Conservation (phyloP, 441 rosid species). For the Sinapis alba region DNA sequence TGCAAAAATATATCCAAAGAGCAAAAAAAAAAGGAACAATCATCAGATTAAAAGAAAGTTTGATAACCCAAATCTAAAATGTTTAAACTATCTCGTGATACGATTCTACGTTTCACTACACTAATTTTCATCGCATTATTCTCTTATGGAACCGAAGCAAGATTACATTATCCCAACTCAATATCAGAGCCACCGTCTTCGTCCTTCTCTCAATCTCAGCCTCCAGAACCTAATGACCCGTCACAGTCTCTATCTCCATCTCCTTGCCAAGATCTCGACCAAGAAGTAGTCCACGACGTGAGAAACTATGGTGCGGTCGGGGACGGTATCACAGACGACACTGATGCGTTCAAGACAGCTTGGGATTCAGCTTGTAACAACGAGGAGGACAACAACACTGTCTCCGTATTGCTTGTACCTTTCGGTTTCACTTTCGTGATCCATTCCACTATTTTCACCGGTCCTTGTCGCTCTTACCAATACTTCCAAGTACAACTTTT, state of each 20-base stretch:
- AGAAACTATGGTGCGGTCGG: constrained; percentile 76
- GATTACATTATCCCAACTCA: constrained; percentile 40
- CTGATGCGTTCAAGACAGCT: constrained; percentile 73
- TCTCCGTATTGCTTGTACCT: constrained; percentile 59
- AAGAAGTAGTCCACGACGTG: constrained; percentile 49
- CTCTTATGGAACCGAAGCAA: constrained; percentile 36
- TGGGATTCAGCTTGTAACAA: constrained; percentile 80
- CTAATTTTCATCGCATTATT: constrained; percentile 30
- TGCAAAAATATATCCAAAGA: neutral
- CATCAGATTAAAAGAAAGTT: neutral
- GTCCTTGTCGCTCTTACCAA: constrained; percentile 75
- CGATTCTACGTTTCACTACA: constrained; percentile 15
- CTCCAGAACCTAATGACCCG: constrained; percentile 33
- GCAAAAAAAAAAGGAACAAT: neutral
- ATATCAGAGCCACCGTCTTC: constrained; percentile 41
- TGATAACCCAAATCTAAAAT: constrained; percentile 31
- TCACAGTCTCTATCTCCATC: constrained; percentile 42
- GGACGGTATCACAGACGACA: constrained; percentile 75
- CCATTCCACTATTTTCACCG: constrained; percentile 82
- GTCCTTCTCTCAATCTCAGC: constrained; percentile 23
- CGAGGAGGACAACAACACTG: constrained; percentile 39
- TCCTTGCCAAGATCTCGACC: constrained; percentile 40
- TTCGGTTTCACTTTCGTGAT: constrained; percentile 68
- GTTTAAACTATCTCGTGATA: constrained; percentile 30
- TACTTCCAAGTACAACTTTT: too few relatives aligned